Percentiles rank a stretch among this genome's conserved stretches.
Conservation (phyloP, 2,329 filamentous ascomycete species). For the Fusarium protoensiforme region DNA sequence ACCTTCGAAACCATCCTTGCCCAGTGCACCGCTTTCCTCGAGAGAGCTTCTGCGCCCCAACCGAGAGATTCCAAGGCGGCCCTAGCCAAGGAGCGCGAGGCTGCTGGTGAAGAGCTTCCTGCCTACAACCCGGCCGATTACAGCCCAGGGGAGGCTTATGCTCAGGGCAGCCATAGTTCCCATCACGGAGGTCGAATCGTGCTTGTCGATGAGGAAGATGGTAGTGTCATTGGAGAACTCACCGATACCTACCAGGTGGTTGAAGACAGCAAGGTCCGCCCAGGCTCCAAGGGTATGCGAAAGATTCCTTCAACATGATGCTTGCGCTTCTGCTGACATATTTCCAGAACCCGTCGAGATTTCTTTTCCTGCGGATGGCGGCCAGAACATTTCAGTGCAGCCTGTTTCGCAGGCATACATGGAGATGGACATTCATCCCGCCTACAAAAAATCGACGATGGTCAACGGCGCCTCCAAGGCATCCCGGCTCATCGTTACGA, state of each 20-base stretch:
- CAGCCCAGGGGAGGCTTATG: slow-evolving; percentile 82
- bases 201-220: slow-evolving; percentile 94
- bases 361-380: slow-evolving; percentile 75
- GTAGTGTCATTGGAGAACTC: slow-evolving; percentile 92
- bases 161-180: slow-evolving; percentile 68
- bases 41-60: slow-evolving; percentile 76
- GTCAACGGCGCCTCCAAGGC: slow-evolving; percentile 89
- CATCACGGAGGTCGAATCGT: slow-evolving; percentile 78
- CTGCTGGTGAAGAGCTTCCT: slow-evolving; percentile 59
- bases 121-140: slow-evolving; percentile 87
- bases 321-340: not conserved
- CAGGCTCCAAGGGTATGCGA: slow-evolving; percentile 87
- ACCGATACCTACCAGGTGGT: slow-evolving; percentile 83
- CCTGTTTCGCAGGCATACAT: slow-evolving; percentile 78
- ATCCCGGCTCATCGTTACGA: slow-evolving; percentile 91
- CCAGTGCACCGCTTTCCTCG: slow-evolving; percentile 96
- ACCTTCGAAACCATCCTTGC: slow-evolving; percentile 98
- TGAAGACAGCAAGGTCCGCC: slow-evolving; percentile 79
- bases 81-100: slow-evolving; percentile 54
- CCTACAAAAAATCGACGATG: slow-evolving; percentile 88
- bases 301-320: not conserved
- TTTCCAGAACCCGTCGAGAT: slow-evolving; percentile 79
- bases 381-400: slow-evolving; percentile 71
- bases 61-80: slow-evolving; percentile 47
- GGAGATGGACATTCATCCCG: slow-evolving; percentile 83